Evolutionary conservation across 1,139 yeast species (phyloP).

Genomic region (Blastobotrys illinoisensis): DNA sequence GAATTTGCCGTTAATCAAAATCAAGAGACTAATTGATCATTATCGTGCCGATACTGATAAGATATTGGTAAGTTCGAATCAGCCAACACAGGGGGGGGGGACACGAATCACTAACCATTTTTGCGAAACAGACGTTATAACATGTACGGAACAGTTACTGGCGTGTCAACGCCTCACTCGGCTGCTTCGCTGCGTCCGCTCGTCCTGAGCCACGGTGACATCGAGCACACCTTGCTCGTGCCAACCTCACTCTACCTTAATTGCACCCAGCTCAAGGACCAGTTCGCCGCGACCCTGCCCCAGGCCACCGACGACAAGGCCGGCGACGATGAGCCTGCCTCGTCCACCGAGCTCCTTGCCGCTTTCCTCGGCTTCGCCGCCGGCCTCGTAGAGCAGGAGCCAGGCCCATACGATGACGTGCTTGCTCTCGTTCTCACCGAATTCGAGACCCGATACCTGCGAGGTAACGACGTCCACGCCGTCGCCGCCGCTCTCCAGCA

Average conservation of each 20-base stretch:
- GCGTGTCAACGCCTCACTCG: constrained; percentile 40
- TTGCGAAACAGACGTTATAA: background rate
- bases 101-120: too few species aligned
- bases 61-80: background rate
- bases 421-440: constrained; percentile 67
- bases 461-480: constrained; percentile 80
- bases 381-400: constrained; percentile 43
- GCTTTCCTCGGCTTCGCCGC: constrained; percentile 80
- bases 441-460: constrained; percentile 74
- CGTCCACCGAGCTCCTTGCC: constrained; percentile 81
- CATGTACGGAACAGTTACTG: constrained; percentile 30
- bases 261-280: constrained; percentile 84
- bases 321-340: constrained; percentile 82
- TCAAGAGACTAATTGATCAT: background rate
- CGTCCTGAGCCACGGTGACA: constrained; percentile 74
- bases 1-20: background rate
- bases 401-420: constrained; percentile 63
- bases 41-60: background rate
- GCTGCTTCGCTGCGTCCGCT: constrained; percentile 65
- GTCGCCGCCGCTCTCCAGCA: constrained; percentile 66
- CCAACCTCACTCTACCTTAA: constrained; percentile 76
- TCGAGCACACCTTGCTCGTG: constrained; percentile 83
- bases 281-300: constrained; percentile 73
- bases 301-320: constrained; percentile 72
- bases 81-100: background rate